Evolutionary conservation across 148 eudicot genomes (phyloP).

Genomic region (Chenopodium album): DNA sequence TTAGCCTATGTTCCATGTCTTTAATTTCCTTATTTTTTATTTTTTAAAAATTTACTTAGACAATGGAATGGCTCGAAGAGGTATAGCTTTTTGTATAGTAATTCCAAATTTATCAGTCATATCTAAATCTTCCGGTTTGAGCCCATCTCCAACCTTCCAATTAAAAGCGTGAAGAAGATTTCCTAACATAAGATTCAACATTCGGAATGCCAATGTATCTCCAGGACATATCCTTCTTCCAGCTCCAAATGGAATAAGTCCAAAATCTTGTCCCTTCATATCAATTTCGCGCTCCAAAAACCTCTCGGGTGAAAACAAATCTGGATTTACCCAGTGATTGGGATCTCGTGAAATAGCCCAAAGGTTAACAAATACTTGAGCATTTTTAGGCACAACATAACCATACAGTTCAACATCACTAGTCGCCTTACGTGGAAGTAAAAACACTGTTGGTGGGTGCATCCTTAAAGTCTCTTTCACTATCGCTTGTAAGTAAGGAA

Average conservation of each 20-base stretch:
- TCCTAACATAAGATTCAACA: slow-evolving; percentile 10
- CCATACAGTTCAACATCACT: slow-evolving; percentile 17
- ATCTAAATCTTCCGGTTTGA: neutral
- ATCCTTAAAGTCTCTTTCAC: slow-evolving; percentile 5
- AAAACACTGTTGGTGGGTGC: slow-evolving; percentile 20
- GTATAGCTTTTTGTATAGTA: slow-evolving; percentile 8
- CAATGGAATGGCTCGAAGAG: neutral
- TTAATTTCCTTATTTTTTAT: neutral
- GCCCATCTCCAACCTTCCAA: slow-evolving; percentile 15
- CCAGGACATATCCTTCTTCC: slow-evolving; percentile 14
- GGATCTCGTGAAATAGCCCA: slow-evolving; percentile 38
- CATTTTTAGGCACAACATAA: slow-evolving; percentile 29
- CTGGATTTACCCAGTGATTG: neutral
- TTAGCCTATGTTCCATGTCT: neutral
- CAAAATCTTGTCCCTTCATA: slow-evolving; percentile 17
- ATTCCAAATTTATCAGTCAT: slow-evolving; percentile 9
- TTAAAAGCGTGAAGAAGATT: slow-evolving; percentile 9
- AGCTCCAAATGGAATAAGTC: slow-evolving; percentile 3
- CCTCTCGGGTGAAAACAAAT: slow-evolving; percentile 12
- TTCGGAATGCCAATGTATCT: slow-evolving; percentile 10
- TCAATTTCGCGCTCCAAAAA: slow-evolving; percentile 4
- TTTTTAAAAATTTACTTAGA: neutral
- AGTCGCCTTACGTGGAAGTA: slow-evolving; percentile 24
- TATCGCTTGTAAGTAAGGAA: slow-evolving; percentile 29
- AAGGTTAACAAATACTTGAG: slow-evolving; percentile 23